phyloP scores from a whole-genome alignment of 2,329 filamentous ascomycete genomes.

The Ophiosphaerella korrae region DNA sequence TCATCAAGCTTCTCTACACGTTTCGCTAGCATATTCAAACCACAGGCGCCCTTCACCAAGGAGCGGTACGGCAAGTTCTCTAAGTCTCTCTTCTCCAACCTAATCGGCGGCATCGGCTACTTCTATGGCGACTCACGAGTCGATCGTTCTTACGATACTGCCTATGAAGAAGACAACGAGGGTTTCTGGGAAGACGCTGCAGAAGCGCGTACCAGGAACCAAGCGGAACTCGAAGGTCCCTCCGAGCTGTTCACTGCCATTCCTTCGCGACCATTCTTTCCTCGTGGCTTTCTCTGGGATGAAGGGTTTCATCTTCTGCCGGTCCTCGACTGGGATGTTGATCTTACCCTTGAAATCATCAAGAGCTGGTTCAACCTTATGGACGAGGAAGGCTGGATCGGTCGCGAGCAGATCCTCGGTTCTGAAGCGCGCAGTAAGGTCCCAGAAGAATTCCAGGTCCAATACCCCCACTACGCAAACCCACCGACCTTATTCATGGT shows the following conservation, averaged over 20 bases:
- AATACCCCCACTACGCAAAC: constrained; percentile 97
- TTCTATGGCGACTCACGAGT: constrained; percentile 89
- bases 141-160: constrained; percentile 86
- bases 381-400: constrained; percentile 98
- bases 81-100: constrained; percentile 90
- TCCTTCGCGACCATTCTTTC: constrained; percentile 94
- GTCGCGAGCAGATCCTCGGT: constrained; percentile 92
- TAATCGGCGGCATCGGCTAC: constrained; percentile 92
- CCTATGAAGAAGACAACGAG: constrained; percentile 94
- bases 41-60: constrained; percentile 75
- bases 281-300: constrained; percentile 95
- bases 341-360: constrained; percentile 80
- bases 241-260: constrained; percentile 90
- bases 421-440: constrained; percentile 93
- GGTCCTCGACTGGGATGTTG: constrained; percentile 91
- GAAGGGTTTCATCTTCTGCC: constrained; percentile 95
- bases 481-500: constrained; percentile 93
- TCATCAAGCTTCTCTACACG: constrained; percentile 73
- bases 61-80: constrained; percentile 79
- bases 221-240: constrained; percentile 76
- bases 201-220: constrained; percentile 71
- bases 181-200: constrained; percentile 94
- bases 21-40: constrained; percentile 73
- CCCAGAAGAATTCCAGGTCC: constrained; percentile 86
- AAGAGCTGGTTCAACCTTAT: constrained; percentile 96